Evolutionary conservation across 2,329 filamentous ascomycete species (phyloP), one percentile per base, ranked within the genome.

Genomic region (Beauveria caledonica): DNA sequence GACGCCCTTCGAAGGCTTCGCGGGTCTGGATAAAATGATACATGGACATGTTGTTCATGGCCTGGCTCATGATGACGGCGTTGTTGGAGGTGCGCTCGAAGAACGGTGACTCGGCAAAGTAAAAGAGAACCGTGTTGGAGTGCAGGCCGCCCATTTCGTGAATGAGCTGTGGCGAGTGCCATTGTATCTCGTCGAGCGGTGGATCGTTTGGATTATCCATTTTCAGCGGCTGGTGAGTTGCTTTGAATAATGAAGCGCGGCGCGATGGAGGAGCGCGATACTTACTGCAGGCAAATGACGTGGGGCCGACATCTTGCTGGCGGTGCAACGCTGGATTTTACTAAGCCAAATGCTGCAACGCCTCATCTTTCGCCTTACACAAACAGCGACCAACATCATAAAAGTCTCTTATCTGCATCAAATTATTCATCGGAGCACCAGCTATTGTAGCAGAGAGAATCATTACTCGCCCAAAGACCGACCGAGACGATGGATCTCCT

Each of bases 401-500:
- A 49, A 54, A 25, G 36, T 15, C 5, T 8, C 6, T 39, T 1
- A 6, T 33, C 25, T 53, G 10, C 40, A 15, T 15, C 17, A 19
- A 21, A 56, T n/a, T n/a, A n/a, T n/a, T n/a, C n/a, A n/a, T 46
- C 21, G 19, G 25, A 25, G 25, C 25, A 25, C 6, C 25, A 6
- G 25, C 25, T 25, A 3, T 25, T 5, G 25, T 25, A 25, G 25
- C 25, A 54, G 6, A n/a, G 7, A 10, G 3, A 21, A 17, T 19
- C 21, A 36, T 4, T 7, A 27, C 5, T 5, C 45, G 25, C 52
- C 10, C 36, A 15, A 1, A 3, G 17, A 44, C n/a, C 29, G 5
- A 19, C 5, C 53, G 27, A 27, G 54, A 60, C 62, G 60, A 97
- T 99, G 94, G 94, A 99, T 81, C 84, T 99, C 60, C 85, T 97